These are phyloP conservation scores for Torrubiella hemipterigena DNA, from an alignment of 2,329 filamentous ascomycete species.

Conservation along the genomic window DNA sequence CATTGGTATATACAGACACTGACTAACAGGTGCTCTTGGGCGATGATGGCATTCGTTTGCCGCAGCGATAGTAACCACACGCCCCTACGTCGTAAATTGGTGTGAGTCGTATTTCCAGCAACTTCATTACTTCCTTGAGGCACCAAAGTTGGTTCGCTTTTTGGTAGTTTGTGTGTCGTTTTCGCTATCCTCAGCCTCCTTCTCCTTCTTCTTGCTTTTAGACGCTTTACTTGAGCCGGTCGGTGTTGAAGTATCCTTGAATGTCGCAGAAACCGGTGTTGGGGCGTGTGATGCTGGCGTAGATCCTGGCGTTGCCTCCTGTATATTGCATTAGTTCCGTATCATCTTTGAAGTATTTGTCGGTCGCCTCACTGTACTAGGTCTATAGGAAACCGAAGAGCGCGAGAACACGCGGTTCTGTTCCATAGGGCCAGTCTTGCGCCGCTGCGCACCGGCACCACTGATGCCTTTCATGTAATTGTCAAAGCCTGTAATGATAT, in stretches of 20 bases:
- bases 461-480: constrained; percentile 88
- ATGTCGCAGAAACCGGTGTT: constrained; percentile 43
- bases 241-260: constrained; percentile 42
- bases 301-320: constrained; percentile 33
- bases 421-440: constrained; percentile 53
- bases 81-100: no score
- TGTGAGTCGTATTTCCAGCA: not conserved
- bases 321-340: constrained; percentile 18
- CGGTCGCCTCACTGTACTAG: constrained; percentile 24
- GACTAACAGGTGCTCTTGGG: no score
- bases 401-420: constrained; percentile 63
- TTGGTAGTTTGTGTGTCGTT: constrained; percentile 40
- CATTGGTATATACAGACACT: no score
- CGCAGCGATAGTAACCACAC: no score
- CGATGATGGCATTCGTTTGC: no score
- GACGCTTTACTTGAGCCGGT: constrained; percentile 29
- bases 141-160: constrained; percentile 46
- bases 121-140: constrained; percentile 31
- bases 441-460: constrained; percentile 49
- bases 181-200: constrained; percentile 43
- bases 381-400: constrained; percentile 50
- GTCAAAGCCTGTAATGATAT: constrained; percentile 96
- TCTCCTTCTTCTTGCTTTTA: constrained; percentile 43
- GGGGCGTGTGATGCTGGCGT: constrained; percentile 36
- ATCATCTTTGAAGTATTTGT: not conserved